A percentile compares a stretch with the other conserved stretches of the same genome.
Conservation (phyloP, 2,329 filamentous ascomycete species). For the Fusarium tupiense region DNA sequence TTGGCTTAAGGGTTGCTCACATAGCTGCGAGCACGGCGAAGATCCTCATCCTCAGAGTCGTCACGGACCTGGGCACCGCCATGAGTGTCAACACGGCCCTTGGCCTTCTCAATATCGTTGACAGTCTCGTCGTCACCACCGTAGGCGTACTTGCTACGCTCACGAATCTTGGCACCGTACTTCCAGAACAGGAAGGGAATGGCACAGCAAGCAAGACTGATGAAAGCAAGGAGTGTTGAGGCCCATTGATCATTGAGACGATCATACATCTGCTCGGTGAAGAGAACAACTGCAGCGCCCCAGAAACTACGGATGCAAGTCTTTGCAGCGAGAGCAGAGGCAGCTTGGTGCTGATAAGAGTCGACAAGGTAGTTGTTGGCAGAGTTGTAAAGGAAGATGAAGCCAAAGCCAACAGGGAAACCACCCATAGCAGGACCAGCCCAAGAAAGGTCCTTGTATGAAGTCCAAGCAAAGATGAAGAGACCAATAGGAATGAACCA, state of each 20-base stretch:
- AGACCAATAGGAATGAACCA: constrained; percentile 73
- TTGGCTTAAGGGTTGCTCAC: constrained; percentile 55
- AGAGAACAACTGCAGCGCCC: constrained; percentile 81
- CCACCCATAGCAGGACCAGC: constrained; percentile 77
- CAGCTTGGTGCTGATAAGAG: constrained; percentile 76
- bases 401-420: constrained; percentile 78
- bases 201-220: constrained; percentile 79
- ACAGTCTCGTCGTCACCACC: constrained; percentile 59
- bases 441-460: constrained; percentile 73
- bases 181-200: constrained; percentile 87
- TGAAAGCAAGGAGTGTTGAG: constrained; percentile 74
- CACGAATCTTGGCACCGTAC: constrained; percentile 77
- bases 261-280: constrained; percentile 83
- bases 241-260: constrained; percentile 81
- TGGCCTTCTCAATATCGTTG: constrained; percentile 52
- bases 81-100: constrained; percentile 31
- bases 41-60: constrained; percentile 50
- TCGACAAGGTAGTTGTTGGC: constrained; percentile 79
- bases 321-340: constrained; percentile 83
- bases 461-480: constrained; percentile 70
- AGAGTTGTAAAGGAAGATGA: constrained; percentile 85
- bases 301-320: constrained; percentile 83
- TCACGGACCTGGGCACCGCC: constrained; percentile 43
- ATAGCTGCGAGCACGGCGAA: constrained; percentile 57
- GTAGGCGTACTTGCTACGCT: constrained; percentile 78